Conservation (phyloP, 2,329 filamentous ascomycete genomes). For the Botryotinia globosa region DNA sequence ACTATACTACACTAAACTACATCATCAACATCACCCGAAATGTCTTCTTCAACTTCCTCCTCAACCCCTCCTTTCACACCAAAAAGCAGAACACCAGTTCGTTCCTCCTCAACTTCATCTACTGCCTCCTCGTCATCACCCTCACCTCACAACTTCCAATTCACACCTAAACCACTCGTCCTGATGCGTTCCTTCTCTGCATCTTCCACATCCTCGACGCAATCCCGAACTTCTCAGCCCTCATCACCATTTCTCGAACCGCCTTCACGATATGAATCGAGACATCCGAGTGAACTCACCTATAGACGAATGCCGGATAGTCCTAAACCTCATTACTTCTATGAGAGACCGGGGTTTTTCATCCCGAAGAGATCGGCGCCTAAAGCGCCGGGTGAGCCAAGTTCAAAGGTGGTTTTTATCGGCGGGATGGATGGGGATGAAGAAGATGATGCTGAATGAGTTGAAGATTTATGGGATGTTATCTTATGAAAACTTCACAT, state of each 20-base stretch:
- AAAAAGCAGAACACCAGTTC: neutral
- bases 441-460: neutral
- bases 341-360: slow-evolving; percentile 6
- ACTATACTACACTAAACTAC: too few relatives aligned
- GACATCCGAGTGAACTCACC: neutral
- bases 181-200: neutral
- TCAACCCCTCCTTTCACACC: neutral
- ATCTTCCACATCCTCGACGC: neutral
- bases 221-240: neutral
- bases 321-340: slow-evolving; percentile 7
- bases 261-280: neutral
- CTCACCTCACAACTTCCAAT: neutral
- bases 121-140: neutral
- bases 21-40: neutral
- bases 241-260: neutral
- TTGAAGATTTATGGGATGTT: neutral
- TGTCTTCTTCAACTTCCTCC: neutral
- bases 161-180: neutral
- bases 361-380: neutral
- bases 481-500: too few relatives aligned
- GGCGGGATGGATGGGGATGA: neutral
- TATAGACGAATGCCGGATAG: slow-evolving; percentile 5
- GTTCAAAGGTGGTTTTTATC: neutral
- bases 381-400: neutral
- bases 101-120: neutral